Evolutionary conservation across 2,329 filamentous ascomycete genomes (phyloP), one percentile per base, ranked within the genome.

Genomic region (Pseudocercospora crystallina): DNA sequence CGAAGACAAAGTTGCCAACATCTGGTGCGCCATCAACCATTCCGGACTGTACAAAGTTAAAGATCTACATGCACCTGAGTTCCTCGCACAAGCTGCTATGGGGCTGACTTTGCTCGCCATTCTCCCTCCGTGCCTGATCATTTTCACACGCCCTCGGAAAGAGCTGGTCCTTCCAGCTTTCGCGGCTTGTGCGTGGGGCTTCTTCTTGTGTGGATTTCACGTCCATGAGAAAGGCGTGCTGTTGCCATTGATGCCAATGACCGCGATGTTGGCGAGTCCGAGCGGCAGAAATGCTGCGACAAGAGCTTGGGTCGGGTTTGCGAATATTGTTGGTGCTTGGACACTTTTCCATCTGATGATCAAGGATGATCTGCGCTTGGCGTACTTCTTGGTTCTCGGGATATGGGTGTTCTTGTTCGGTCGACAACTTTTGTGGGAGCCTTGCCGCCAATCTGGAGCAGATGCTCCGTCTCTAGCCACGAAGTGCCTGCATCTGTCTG

Each of bases 1-100:
- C 64, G 94, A 99, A 72, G 94, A 97, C 75, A 97, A 99, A 72
- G 94, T 99, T n/a, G 92, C 94, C 63, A 99, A 99, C 68, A 87
- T 96, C 64, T 99, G 94, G 94, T 99, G 94, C 68, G 86, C 90
- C 4, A 78, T 91, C 50, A 95, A 96, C 67, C 86, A 92, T 1
- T 65, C 64, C n/a, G 64, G 64, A 10, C 79, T 95, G 51, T 78
- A 96, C 73, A 99, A 97, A 73, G 80, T 97, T 31, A 81, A 87
- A 54, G 75, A 81, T 13, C 92, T 89, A 59, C 83, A 88, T 0
- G 71, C 82, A 2, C 77, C 80, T 5, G 43, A 40, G 5, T 68
- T 89, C 7, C 81, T 97, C 30, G 89, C 95, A 66, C 82, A 82
- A 46, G 81, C 83, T 1, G 89, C 94, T 2, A 78, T 96, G 1